phyloP scores from a whole-genome alignment of 2,329 filamentous ascomycete genomes.

The Colletotrichum somersetense region DNA sequence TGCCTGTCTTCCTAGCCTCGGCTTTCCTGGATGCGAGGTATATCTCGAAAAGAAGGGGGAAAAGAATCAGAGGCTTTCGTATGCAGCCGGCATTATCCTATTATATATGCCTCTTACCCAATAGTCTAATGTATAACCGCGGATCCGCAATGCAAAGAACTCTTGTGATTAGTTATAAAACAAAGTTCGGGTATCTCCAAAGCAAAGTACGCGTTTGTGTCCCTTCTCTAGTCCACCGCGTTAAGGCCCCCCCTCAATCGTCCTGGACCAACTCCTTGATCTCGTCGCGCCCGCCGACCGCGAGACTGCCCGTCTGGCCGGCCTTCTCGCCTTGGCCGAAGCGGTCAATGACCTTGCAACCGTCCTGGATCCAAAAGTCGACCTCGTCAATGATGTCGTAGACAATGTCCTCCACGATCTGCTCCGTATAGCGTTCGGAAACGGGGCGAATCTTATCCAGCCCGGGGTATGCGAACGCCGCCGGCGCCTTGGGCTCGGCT shows the following conservation, averaged over 20 bases:
- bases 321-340: conserved; percentile 55
- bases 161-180: not conserved
- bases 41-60: not conserved
- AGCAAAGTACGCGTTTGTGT: conserved; percentile 14
- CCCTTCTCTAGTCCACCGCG: not conserved
- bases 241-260: conserved; percentile 54
- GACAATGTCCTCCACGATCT: conserved; percentile 93
- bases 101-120: not conserved
- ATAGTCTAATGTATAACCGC: conserved; percentile 27
- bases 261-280: conserved; percentile 77
- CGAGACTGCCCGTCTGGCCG: conserved; percentile 56
- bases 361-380: conserved; percentile 85
- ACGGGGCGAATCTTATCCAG: conserved; percentile 68
- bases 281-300: conserved; percentile 62
- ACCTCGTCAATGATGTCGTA: conserved; percentile 96
- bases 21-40: not conserved
- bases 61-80: not conserved
- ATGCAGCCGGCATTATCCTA: not conserved
- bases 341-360: conserved; percentile 62
- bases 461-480: conserved; percentile 15
- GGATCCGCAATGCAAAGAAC: conserved; percentile 25
- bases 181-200: conserved; percentile 37
- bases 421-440: conserved; percentile 86
- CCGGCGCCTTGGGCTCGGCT: conserved; percentile 9
- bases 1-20: not conserved